Base-by-base conservation (phyloP, 129 eudicot genomes). In the Chrysanthemum seticuspe region DNA sequence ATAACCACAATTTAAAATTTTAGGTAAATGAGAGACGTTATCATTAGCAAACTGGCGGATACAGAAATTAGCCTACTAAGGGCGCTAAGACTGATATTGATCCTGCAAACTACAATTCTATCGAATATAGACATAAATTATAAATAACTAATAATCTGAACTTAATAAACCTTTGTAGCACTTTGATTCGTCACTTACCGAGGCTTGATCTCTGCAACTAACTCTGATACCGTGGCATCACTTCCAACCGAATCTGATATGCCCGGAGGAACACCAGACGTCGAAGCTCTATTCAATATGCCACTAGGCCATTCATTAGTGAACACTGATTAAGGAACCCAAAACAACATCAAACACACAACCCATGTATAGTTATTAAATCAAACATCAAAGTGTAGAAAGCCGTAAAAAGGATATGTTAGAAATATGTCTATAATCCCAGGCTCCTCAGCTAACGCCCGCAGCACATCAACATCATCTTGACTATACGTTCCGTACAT, bases 271-370 rank as follows among this genome's bases (percentile, higher is more conserved):
- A 82, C 65, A 67, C 83, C 90, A 65, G 89, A 55, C 18, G 88
- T 66, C 52, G 89, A 81, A 81, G 83, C 83, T 81, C 87, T 80
- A 74, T 90, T 83, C 59, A 85, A 83, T 58, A 95, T 83, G 57
- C 96, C 96, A 74, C 71, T 74, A 54, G 99, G 99, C 99, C 99
- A 94, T 71, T 94, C 99, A 68, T 94, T 94, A 88, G 99, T 94
- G 63, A 72, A 70, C 23, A 73, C 36, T 69, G 69, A 77, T 86
- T 74, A 94, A 88, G 97, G 89, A 83, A 84, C 16, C 3, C 2
- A 70, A 78, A 19, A 11, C 44, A 16, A 56, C 27, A 56, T 2
- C 2, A 18, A 21, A 4, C 11, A 7, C 2, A 4, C 0, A 57
- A 18, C 31, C 12, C 31, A 2, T 2, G 0, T 3, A 12, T 14